These are phyloP conservation scores for Apiotrichum mycotoxinovorans DNA, from an alignment of 1,284 basidiomycete species.

Conservation along the genomic window DNA sequence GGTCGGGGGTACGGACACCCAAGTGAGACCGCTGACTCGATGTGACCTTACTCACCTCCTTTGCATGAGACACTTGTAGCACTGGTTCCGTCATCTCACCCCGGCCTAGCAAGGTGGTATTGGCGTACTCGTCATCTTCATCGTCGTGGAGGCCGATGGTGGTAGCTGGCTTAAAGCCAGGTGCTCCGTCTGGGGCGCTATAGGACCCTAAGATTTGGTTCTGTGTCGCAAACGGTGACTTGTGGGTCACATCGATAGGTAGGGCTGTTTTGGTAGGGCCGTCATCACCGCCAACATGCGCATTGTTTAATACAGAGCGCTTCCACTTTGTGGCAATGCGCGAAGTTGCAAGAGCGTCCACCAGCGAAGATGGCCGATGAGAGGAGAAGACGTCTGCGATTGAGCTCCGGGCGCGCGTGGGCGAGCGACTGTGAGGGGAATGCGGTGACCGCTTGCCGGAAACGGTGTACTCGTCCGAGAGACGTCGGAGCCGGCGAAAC, in stretches of 20 bases:
- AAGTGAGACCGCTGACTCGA: too few relatives aligned
- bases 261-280: constrained; percentile 23
- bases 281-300: constrained; percentile 5
- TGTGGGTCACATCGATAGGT: constrained; percentile 43
- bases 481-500: constrained; percentile 14
- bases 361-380: not conserved
- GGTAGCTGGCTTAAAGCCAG: constrained; percentile 58
- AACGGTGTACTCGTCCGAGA: constrained; percentile 7
- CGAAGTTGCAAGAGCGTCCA: constrained; percentile 6
- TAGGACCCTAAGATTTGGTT: constrained; percentile 48
- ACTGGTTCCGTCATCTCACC: constrained; percentile 59
- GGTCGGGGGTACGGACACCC: too few relatives aligned
- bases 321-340: constrained; percentile 20
- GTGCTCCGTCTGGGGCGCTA: constrained; percentile 68
- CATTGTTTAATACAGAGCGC: constrained; percentile 11
- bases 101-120: constrained; percentile 53
- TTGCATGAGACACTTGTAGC: constrained; percentile 41
- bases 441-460: not conserved
- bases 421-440: not conserved
- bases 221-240: constrained; percentile 39
- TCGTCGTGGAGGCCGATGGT: not conserved
- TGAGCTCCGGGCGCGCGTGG: not conserved
- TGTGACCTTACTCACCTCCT: constrained; percentile 6
- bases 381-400: not conserved
- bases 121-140: constrained; percentile 43